Base-by-base conservation (phyloP, 192 early-diverging fungal species). In the Podila verticillata region DNA sequence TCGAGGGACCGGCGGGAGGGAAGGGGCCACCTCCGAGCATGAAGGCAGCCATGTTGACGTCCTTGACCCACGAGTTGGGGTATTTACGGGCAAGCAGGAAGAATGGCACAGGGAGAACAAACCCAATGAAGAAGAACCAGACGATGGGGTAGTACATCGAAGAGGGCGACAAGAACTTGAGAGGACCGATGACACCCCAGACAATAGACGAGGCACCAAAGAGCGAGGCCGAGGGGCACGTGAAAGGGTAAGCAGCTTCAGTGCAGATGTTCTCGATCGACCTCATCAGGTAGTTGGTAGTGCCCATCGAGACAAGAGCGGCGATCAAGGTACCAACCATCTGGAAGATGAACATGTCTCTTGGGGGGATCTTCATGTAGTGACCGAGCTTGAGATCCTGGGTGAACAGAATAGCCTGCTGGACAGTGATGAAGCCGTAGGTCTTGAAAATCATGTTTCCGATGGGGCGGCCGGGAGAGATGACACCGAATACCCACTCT, bases 311-410 rank as follows among this genome's bases (percentile, higher is more conserved):
- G 22, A 95, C 84, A 62, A 92, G 82, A 1, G 89, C 90, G 32
- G 91, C 91, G 22, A 90, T 73, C 20, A 95, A 79, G 0, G 93
- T 95, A 10, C 94, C 92, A 6, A 84, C 72, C 86, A 93, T 83
- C 82, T 96, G 95, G 30, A 91, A 90, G 26, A 86, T 83, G 79
- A 97, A 94, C 87, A 97, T 87, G 28, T 90, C 79, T 34, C 93
- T 86, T 30, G 96, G 96, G 57, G 94, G 91, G 7, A 95, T 86
- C 83, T 95, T 95, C 89, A 93, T 91, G 71, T 95, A 95, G 67
- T 93, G 91, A 30, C 92, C 93, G 7, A 95, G 84, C 63, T 93
- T 94, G 39, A 93, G 84, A 72, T 94, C 93, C 36, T 85, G 84
- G 13, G 86, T 70, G 74, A 94, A 89, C 8, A 74, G 61, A 20